Evolutionary conservation across 78 protist species (phyloP), one percentile per base, ranked within the genome.

Genomic region (Paulinella micropora): DNA sequence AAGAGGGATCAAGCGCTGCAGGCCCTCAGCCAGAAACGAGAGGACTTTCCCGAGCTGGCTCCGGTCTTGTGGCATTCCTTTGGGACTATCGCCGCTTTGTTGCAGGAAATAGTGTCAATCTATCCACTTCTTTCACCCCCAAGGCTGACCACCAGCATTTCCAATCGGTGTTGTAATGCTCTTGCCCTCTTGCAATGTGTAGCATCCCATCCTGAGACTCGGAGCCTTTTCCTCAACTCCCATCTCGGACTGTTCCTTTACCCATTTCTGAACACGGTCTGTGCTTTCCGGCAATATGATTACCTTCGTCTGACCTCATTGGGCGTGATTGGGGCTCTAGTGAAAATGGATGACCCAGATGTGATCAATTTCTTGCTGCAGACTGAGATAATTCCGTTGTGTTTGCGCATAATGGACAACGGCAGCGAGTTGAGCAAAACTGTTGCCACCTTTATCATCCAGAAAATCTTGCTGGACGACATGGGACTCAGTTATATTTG

Each of bases 401-500:
- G 99, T 91, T 94, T 98, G 37, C 92, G 97, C 36, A 98, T 98
- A 89, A 98, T 98, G 99, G 84, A 81, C 84, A 39, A 86, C 28
- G 88, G 88, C 4, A 86, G 92, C 31, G 99, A 98, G 85, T 90
- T 96, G 34, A 92, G 95, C 40, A 96, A 96, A 88, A 98, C 98
- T 1, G 98, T 97, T n/a, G 98, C 99, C 51, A 98, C 98, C n/a
- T 97, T 98, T 92, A 96, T 98, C 39, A 97, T 98, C 29, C 98
- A 97, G 93, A 98, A 98, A 93, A 98, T 98, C 34, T 91, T 98
- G 1, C 90, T 95, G 1, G 96, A 94, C 88, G 99, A 85, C 34
- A 34, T 37, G 36, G 92, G 92, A 3, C 86, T 86, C 39, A 39
- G 89, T 34, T 97, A 96, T 94, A 92, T 96, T 15, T 95, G 96